Conservation (phyloP, 1,139 yeast genomes). For the Eremothecium cymbalariae region DNA sequence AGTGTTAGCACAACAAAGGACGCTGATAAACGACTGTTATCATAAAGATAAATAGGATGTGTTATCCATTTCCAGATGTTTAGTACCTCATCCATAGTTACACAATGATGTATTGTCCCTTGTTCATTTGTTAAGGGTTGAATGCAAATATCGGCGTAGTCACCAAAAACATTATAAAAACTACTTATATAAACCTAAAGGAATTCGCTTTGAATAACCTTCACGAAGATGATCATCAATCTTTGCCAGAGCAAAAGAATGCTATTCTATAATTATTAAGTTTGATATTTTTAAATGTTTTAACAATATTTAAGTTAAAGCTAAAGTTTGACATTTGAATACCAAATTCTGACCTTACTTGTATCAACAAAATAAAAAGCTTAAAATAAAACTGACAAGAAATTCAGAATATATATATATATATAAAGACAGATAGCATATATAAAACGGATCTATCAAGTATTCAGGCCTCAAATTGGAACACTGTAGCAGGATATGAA, state of each 20-base stretch:
- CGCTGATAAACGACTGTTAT: conserved; percentile 14
- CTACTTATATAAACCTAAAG: neutral
- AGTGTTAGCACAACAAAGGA: conserved; percentile 20
- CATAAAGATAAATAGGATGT: conserved; percentile 26
- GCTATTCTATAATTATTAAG: no score
- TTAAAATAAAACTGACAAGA: no score
- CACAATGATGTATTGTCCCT: neutral
- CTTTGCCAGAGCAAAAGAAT: no score
- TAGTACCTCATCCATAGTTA: conserved; percentile 5
- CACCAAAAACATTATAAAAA: neutral
- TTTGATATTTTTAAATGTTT: no score
- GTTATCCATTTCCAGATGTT: conserved; percentile 21
- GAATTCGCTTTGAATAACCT: no score
- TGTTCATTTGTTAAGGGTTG: neutral
- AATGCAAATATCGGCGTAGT: neutral
- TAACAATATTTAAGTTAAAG: no score
- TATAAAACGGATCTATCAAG: no score
- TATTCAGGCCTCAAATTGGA: conserved; percentile 16
- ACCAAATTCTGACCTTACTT: no score
- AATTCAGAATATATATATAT: neutral
- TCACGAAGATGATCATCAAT: no score
- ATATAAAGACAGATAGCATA: no score
- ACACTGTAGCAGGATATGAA: conserved; percentile 74
- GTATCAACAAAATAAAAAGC: no score
- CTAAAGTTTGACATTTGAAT: no score